Evolutionary conservation across 2,329 filamentous ascomycete species (phyloP), one percentile per base, ranked within the genome.

Genomic region (Ceratocystis smalleyi): DNA sequence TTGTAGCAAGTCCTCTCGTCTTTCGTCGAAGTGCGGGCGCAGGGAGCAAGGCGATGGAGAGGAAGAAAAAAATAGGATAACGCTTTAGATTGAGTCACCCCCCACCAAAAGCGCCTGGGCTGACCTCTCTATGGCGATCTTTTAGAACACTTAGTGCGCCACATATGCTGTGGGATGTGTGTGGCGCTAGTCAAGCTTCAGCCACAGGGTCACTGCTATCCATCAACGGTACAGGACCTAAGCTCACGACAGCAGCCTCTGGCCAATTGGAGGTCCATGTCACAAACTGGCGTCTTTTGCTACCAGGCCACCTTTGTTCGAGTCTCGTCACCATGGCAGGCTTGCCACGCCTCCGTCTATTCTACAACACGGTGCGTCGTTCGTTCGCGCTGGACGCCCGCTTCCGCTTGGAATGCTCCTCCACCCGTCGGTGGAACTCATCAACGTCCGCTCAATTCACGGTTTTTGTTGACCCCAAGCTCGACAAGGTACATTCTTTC

Each of bases 81-180:
- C 19, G 61, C 61, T 30, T 30, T 24, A 24, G 35, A 32, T 61
- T 63, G 61, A 63, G 45, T 63, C 61, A 63, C 61, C 47, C 35
- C 45, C 47, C 43, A 40, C 43, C 43, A 47, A 43, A 40, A 61
- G 27, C 51, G n/a, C 22, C 45, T 40, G 24, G 17, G n/a, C 55
- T 30, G 7, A 54, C 45, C 55, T 63, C 47, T 8, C 24, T 17
- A 35, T 43, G n/a, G 15, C 19, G 35, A 32, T 45, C 40, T 40
- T 54, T 61, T 40, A 10, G 32, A 2, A 35, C 12, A 10, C 43
- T 49, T 17, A 5, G 22, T 15, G 43, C 47, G 61, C 61, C 61
- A 63, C 61, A 63, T 43, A 2, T 62, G 22, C 43, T 17, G 7
- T n/a, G 7, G 45, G 19, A 10, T 6, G 19, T 10, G 5, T 59